Base-by-base conservation (phyloP, 2,329 filamentous ascomycete species). In the Phoma sp. region DNA sequence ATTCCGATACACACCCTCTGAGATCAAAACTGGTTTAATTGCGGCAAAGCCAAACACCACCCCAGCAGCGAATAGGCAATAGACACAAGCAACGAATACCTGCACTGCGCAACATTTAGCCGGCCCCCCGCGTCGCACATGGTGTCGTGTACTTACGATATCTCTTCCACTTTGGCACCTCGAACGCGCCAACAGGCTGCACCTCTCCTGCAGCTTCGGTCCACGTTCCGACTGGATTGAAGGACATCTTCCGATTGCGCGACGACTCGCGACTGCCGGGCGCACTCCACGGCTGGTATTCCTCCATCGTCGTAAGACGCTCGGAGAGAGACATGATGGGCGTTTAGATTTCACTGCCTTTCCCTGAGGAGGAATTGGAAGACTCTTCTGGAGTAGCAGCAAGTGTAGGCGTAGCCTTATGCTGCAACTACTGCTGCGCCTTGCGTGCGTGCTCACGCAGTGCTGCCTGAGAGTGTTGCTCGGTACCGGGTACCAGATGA, bases 21-120 rank as follows among this genome's bases (percentile, higher is more conserved):
- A 61, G 4, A 77, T 63, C 9, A 77, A 48, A 1, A 77, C 74
- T 6, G 74, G 74, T 54, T 77, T 77, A 55, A 77, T 73, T 40
- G 74, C 74, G 9, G 74, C 74, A 50, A 75, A 77, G 22, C 74
- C 74, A 47, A 77, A 77, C 10, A 77, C 74, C 46, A 75, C 68
- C 8, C 74, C 93, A 4, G 91, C 88, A 6, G 89, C 86, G 56
- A 96, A 81, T 32, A 93, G 82, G 73, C 89, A 93, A 70, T 89
- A 90, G 9, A 90, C 64, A 1, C 90, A 85, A 5, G 87, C 88
- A 41, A 84, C 78, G 36, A 77, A 75, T n/a, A 93, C 84, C 76
- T 93, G 90, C 13, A 83, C 87, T 91, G 64, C 52, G 30, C 18
- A 24, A 9, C 35, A 6, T 35, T 72, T 52, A 72, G 65, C 55